phyloP scores from a whole-genome alignment of 2,329 filamentous ascomycete species.

The Penicillium vulpinum region DNA sequence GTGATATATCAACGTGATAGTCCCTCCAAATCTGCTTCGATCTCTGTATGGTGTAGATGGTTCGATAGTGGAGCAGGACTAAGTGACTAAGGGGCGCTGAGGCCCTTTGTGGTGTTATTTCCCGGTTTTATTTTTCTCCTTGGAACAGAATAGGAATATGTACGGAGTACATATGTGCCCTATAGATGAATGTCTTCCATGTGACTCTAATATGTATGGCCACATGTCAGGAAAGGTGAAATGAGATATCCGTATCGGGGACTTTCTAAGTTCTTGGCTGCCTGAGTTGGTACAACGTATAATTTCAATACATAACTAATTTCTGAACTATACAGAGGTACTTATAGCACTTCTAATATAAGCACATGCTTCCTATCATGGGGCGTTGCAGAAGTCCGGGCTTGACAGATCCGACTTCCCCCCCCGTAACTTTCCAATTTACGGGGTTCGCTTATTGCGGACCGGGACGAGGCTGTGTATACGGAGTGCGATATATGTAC shows the following conservation, averaged over 20 bases:
- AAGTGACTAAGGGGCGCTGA: background rate
- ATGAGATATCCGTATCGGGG: background rate
- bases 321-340: background rate
- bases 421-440: slow-evolving; percentile 25
- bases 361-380: background rate
- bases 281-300: background rate
- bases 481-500: background rate
- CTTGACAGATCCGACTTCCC: slow-evolving; percentile 12
- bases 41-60: background rate
- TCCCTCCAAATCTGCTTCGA: background rate
- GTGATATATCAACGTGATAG: slow-evolving; percentile 4
- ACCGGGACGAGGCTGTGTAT: background rate
- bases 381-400: background rate
- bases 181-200: background rate
- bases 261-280: background rate
- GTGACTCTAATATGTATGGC: background rate
- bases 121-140: background rate
- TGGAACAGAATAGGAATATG: background rate
- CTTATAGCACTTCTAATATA: too few species aligned
- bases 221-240: background rate
- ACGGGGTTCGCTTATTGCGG: slow-evolving; percentile 19
- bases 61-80: background rate
- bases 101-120: background rate
- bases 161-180: background rate
- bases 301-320: background rate